phyloP scores from a whole-genome alignment of 805 yeast species.

The Candida chauliodis region DNA sequence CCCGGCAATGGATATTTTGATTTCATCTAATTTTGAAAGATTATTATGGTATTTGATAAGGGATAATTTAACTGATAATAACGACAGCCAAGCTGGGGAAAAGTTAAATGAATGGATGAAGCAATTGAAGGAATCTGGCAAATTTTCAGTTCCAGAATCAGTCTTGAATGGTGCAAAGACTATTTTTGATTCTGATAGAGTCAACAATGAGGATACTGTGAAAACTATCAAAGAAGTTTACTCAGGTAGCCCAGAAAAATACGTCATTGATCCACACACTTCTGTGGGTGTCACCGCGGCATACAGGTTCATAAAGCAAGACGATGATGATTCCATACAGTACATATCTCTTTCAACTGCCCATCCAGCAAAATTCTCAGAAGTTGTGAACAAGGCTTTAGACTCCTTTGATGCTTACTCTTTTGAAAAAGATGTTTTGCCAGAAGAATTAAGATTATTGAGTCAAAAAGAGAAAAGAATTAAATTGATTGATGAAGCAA shows the following conservation, averaged over 20 bases:
- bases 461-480: conserved; percentile 71
- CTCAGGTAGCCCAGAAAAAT: conserved; percentile 54
- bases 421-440: conserved; percentile 84
- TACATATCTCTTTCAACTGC: conserved; percentile 90
- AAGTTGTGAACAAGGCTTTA: conserved; percentile 86
- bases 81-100: conserved; percentile 68
- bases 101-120: conserved; percentile 73
- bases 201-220: conserved; percentile 74
- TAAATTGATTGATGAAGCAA: conserved; percentile 65
- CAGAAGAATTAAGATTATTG: conserved; percentile 77
- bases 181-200: conserved; percentile 76
- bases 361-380: conserved; percentile 98
- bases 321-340: conserved; percentile 35
- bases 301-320: conserved; percentile 49
- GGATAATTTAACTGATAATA: conserved; percentile 52
- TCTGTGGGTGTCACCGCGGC: conserved; percentile 91
- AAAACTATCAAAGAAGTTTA: conserved; percentile 73
- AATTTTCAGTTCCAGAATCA: conserved; percentile 63
- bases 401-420: conserved; percentile 65
- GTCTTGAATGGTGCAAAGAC: conserved; percentile 63
- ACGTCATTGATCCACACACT: conserved; percentile 93
- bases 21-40: conserved; percentile 95
- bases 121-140: conserved; percentile 70
- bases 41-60: conserved; percentile 90
- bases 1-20: conserved; percentile 98